Evolutionary conservation across 768 basidiomycete species (phyloP), one percentile per base, ranked within the genome.

Genomic region (Boletus fagicola): DNA sequence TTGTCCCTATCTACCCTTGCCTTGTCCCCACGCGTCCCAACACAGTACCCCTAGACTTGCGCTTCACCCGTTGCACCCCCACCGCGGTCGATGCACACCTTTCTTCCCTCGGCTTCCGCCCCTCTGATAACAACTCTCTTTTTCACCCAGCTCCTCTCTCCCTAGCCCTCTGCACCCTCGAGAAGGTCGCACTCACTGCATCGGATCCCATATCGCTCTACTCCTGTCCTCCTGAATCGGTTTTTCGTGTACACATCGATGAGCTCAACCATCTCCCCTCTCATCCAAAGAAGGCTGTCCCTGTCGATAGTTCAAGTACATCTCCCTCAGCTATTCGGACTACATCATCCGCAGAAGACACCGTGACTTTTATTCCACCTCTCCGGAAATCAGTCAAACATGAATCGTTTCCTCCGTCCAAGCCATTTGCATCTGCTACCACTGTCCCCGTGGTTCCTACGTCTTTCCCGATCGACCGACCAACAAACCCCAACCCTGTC

Each of bases 41-140:
- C 49, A 22, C 28, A 35, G 39, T 42, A 26, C 50, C 33, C 35
- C 30, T 53, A 84, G 83, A 84, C 68, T 70, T 83, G 28, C 77
- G 80, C 56, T 79, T 76, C 59, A 84, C 83, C 5, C 60, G 62
- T 16, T 84, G 83, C 62, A 68, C 60, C 43, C 62, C 54, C 60
- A 48, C 57, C 50, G 71, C 52, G 5, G 51, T 65, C 55, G 24
- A 49, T 22, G 26, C 55, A 22, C 36, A 51, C 53, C 63, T 68
- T 48, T 54, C 63, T 57, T 7, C 51, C 46, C 53, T 70, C 54
- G 62, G 60, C 28, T 74, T 74, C 62, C 49, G 57, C 15, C 66
- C 76, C 31, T 67, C 65, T 11, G 46, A 58, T 7, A 61, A 70
- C 43, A 66, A 64, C 7, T 53, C 60, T 20, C 66, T 82, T 24